Evolutionary conservation across 2,329 filamentous ascomycete species (phyloP), one percentile per base, ranked within the genome.

Genomic region (Paraphaeosphaeria sporulosa): DNA sequence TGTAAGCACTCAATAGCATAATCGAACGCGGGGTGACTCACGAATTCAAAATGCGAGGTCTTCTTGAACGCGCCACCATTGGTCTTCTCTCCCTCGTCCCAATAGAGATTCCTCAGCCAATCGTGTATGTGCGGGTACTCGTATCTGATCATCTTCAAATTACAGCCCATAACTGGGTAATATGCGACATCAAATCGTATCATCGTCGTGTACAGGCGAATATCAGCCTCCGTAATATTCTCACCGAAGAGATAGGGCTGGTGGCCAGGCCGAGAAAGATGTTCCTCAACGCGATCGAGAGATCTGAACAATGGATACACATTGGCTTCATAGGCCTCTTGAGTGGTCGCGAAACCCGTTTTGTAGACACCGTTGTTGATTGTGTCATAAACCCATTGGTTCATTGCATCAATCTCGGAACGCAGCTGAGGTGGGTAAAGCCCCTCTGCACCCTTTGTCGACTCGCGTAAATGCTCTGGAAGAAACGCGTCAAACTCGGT

Each of bases 101-200:
- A 96, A 82, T 96, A 97, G 67, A 96, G 80, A 71, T 87, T 84
- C 59, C 91, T 85, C 80, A 96, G 78, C 92, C 93, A 97, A 57
- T 80, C 82, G 81, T 97, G 92, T 60, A 96, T 81, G 46, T 83
- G 83, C 30, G 94, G 93, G 76, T 95, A 97, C 9, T 93, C 93
- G 10, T 86, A 89, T 47, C 93, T 86, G 71, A 96, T 93, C 80
- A 96, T 92, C 38, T 89, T 86, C 64, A 96, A 80, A 80, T 96
- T 96, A 81, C 91, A 94, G 77, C 88, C 89, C 80, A 89, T 89
- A 68, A 89, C 77, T 63, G 82, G 76, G 9, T 83, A 82, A 63
- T 84, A 84, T 10, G 81, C 82, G 2, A 77, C 67, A 61, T 84
- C 82, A 73, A 89, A 90, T 19, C 77, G 86, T 21, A 88, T 78